Conservation (phyloP, 1,139 yeast species). For the Sugiyamaella japonica region DNA sequence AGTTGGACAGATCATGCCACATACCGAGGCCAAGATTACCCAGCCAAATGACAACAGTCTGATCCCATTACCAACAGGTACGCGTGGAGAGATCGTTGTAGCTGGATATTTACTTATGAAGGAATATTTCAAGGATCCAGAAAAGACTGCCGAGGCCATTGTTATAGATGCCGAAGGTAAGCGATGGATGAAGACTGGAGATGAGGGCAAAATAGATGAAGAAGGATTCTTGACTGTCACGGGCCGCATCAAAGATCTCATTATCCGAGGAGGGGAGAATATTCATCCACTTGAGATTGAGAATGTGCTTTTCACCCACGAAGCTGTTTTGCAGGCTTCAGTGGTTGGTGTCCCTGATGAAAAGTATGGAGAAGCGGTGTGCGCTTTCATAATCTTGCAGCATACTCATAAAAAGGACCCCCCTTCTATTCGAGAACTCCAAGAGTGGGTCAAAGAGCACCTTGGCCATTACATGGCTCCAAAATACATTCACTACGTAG, state of each 20-base stretch:
- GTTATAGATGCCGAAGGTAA: conserved; percentile 30
- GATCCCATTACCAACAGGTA: conserved; percentile 33
- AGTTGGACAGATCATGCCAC: conserved; percentile 38
- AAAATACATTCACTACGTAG: conserved; percentile 35
- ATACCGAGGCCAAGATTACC: conserved; percentile 36
- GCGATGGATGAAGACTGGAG: conserved; percentile 42
- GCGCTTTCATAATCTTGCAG: conserved; percentile 37
- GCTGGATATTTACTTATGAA: conserved; percentile 38
- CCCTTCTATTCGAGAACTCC: conserved; percentile 27
- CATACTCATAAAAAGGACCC: conserved; percentile 24
- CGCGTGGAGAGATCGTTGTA: conserved; percentile 36
- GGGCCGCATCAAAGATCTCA: conserved; percentile 41
- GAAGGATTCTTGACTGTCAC: conserved; percentile 38
- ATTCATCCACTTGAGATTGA: conserved; percentile 41
- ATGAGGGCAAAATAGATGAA: conserved; percentile 39
- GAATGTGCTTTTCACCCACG: conserved; percentile 37
- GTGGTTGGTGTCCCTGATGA: conserved; percentile 40
- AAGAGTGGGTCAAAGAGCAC: conserved; percentile 30
- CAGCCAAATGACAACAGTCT: conserved; percentile 27
- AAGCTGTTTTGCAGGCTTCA: conserved; percentile 36
- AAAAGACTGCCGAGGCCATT: conserved; percentile 36
- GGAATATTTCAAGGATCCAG: conserved; percentile 35
- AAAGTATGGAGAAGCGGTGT: conserved; percentile 40
- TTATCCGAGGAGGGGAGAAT: conserved; percentile 43
- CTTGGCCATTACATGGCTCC: conserved; percentile 40